phyloP scores from a whole-genome alignment of 1,139 yeast species.

The Arxiozyma heterogenica region DNA sequence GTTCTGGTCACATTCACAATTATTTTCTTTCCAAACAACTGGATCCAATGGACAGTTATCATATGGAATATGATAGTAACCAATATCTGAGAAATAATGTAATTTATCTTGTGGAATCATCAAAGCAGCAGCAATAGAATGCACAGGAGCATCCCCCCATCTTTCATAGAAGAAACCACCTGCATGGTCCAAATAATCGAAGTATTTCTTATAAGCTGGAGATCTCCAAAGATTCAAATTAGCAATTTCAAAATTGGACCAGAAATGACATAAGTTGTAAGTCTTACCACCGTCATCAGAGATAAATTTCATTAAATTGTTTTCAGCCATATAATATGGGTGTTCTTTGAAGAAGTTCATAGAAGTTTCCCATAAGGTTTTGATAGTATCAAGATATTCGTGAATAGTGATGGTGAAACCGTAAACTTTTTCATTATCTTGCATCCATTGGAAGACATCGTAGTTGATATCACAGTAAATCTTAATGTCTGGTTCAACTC shows the following conservation, averaged over 20 bases:
- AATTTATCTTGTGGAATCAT: conserved; percentile 56
- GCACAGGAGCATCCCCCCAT: conserved; percentile 93
- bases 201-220: conserved; percentile 58
- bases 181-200: conserved; percentile 60
- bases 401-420: conserved; percentile 78
- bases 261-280: conserved; percentile 76
- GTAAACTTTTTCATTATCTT: conserved; percentile 60
- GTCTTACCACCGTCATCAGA: conserved; percentile 56
- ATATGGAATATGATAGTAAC: conserved; percentile 46
- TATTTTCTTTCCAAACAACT: conserved; percentile 39
- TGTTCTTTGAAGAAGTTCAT: conserved; percentile 53
- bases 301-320: conserved; percentile 65
- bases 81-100: conserved; percentile 74
- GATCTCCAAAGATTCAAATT: conserved; percentile 66
- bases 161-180: conserved; percentile 89
- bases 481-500: conserved; percentile 81
- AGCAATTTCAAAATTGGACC: conserved; percentile 83
- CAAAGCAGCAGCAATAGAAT: conserved; percentile 72
- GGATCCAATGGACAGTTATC: conserved; percentile 57
- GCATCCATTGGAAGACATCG: conserved; percentile 77
- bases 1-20: conserved; percentile 55
- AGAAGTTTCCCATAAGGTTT: conserved; percentile 73
- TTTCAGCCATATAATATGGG: conserved; percentile 54
- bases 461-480: conserved; percentile 72
- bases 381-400: conserved; percentile 71